Evolutionary conservation across 2,329 filamentous ascomycete genomes (phyloP).

Genomic region (Massarina eburnea): DNA sequence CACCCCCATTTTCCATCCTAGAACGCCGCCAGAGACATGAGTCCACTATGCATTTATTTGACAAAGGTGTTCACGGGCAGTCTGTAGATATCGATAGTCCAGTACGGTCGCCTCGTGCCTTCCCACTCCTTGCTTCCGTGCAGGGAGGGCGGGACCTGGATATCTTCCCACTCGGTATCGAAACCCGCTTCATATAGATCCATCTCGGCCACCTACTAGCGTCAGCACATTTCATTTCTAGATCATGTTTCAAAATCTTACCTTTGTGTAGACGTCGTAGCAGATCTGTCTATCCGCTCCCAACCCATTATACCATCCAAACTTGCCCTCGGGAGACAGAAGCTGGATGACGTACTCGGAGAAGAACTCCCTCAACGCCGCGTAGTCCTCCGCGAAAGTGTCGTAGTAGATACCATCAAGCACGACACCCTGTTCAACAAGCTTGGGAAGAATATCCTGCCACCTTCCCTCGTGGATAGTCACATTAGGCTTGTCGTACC

Average conservation of each 20-base stretch:
- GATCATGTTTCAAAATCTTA: slow-evolving; percentile 9
- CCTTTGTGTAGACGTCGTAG: slow-evolving; percentile 44
- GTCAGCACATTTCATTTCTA: slow-evolving; percentile 1
- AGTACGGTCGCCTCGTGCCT: slow-evolving; percentile 39
- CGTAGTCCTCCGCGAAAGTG: slow-evolving; percentile 43
- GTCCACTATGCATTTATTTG: slow-evolving; percentile 16
- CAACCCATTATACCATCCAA: slow-evolving; percentile 43
- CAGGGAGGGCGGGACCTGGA: slow-evolving; percentile 33
- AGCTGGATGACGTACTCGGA: slow-evolving; percentile 40
- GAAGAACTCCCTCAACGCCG: slow-evolving; percentile 42
- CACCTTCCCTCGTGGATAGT: slow-evolving; percentile 71
- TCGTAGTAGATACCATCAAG: slow-evolving; percentile 68
- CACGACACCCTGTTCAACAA: slow-evolving; percentile 67
- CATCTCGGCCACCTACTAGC: slow-evolving; percentile 36
- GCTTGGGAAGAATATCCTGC: slow-evolving; percentile 74
- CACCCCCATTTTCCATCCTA: not conserved
- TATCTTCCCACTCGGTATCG: slow-evolving; percentile 40
- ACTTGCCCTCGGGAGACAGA: slow-evolving; percentile 34
- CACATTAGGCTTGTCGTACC: slow-evolving; percentile 63
- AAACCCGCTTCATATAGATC: slow-evolving; percentile 40
- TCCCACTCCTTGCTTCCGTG: slow-evolving; percentile 40
- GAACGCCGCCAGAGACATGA: not conserved
- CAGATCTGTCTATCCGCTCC: slow-evolving; percentile 44
- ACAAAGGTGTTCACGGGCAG: slow-evolving; percentile 40
- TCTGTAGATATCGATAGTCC: slow-evolving; percentile 41